These are phyloP conservation scores for Huntiella moniliformis DNA, from an alignment of 2,329 filamentous ascomycete genomes.

Conservation along the genomic window DNA sequence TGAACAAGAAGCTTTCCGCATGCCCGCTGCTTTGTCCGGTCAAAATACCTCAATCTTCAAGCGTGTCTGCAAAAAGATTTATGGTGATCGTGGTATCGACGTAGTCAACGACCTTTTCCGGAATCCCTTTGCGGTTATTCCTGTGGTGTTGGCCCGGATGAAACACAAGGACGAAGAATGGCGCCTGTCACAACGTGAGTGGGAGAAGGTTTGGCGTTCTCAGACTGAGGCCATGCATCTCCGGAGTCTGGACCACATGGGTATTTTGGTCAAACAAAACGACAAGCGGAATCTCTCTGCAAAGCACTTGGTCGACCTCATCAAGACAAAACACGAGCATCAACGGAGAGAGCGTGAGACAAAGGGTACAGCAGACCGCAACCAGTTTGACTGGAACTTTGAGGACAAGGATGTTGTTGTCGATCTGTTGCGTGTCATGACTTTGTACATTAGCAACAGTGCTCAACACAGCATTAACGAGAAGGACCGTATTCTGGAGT, in stretches of 20 bases:
- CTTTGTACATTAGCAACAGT: constrained; percentile 47
- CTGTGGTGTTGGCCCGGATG: constrained; percentile 68
- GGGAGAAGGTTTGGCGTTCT: constrained; percentile 96
- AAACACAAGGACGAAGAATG: constrained; percentile 97
- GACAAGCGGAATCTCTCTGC: constrained; percentile 85
- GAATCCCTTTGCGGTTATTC: constrained; percentile 70
- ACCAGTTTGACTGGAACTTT: constrained; percentile 63
- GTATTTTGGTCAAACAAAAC: constrained; percentile 66
- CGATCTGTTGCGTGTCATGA: constrained; percentile 42
- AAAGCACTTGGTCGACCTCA: constrained; percentile 76
- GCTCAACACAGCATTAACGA: constrained; percentile 53
- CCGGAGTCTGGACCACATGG: constrained; percentile 92
- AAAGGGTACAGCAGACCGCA: constrained; percentile 40
- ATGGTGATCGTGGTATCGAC: constrained; percentile 69
- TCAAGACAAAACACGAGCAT: constrained; percentile 85
- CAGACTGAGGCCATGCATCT: constrained; percentile 92
- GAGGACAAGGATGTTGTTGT: constrained; percentile 49
- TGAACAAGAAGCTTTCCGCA: constrained; percentile 56
- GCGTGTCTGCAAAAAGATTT: constrained; percentile 93
- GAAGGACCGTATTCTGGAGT: constrained; percentile 54
- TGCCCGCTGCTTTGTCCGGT: constrained; percentile 70
- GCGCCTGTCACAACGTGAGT: constrained; percentile 91
- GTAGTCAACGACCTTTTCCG: constrained; percentile 77
- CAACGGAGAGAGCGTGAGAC: constrained; percentile 54
- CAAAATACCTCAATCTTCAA: constrained; percentile 95